Conservation (phyloP, 768 basidiomycete species). For the Neoboletus brunneissimus region DNA sequence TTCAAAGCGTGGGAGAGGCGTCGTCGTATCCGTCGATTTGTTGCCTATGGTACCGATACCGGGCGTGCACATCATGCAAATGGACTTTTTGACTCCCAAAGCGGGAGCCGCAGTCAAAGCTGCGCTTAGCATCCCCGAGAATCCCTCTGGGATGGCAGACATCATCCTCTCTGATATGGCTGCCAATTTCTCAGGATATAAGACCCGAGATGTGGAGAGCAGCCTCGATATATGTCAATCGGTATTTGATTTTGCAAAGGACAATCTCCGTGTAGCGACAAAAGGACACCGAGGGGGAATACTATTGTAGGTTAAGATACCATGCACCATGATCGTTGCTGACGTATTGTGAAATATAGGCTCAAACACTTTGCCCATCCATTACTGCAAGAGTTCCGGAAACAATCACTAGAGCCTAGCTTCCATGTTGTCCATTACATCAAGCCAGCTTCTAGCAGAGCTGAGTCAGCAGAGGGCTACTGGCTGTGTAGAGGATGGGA, state of each 20-base stretch:
- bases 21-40: slow-evolving; percentile 78
- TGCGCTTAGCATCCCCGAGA: slow-evolving; percentile 32
- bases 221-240: slow-evolving; percentile 73
- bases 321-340: not conserved
- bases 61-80: slow-evolving; percentile 70
- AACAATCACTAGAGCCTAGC: slow-evolving; percentile 50
- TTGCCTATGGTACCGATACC: slow-evolving; percentile 68
- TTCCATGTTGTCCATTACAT: slow-evolving; percentile 67
- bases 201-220: slow-evolving; percentile 58
- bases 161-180: slow-evolving; percentile 91
- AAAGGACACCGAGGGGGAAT: slow-evolving; percentile 41
- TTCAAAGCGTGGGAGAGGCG: slow-evolving; percentile 26
- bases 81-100: slow-evolving; percentile 67
- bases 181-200: slow-evolving; percentile 74
- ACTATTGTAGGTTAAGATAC: slow-evolving; percentile 47
- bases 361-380: slow-evolving; percentile 87
- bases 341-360: slow-evolving; percentile 37
- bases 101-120: slow-evolving; percentile 46
- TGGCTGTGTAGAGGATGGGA: slow-evolving; percentile 81
- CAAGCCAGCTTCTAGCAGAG: slow-evolving; percentile 81
- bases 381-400: slow-evolving; percentile 60
- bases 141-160: slow-evolving; percentile 55
- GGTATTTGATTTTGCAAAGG: slow-evolving; percentile 65
- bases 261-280: slow-evolving; percentile 46
- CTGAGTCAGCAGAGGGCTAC: slow-evolving; percentile 80